A percentile compares a stretch with the other conserved stretches of the same genome.
Evolutionary conservation across 1,284 basidiomycete genomes (phyloP).

Genomic region (Nidula niveotomentosa): DNA sequence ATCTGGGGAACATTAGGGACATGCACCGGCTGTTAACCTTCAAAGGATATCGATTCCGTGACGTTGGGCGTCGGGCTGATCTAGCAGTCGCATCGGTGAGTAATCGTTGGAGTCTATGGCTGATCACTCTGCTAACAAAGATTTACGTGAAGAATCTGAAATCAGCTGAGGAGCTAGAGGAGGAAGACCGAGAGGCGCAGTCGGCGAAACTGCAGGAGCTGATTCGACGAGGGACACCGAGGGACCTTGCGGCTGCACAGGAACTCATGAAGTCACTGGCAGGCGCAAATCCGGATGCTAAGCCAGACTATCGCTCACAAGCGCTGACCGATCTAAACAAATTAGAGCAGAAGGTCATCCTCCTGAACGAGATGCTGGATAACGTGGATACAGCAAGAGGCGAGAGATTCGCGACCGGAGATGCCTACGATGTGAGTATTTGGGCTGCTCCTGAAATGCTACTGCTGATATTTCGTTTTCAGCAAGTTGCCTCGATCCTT

Average conservation of each 20-base stretch:
- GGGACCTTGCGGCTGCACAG: conserved; percentile 94
- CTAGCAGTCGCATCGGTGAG: conserved; percentile 49
- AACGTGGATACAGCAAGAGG: conserved; percentile 76
- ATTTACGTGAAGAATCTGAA: conserved; percentile 71
- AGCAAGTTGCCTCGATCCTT: conserved; percentile 92
- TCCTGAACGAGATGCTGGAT: conserved; percentile 96
- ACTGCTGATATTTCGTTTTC: conserved; percentile 6
- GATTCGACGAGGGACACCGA: conserved; percentile 93
- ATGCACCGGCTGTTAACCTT: conserved; percentile 96
- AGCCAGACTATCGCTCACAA: conserved; percentile 91
- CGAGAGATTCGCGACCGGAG: conserved; percentile 82
- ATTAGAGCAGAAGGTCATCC: conserved; percentile 90
- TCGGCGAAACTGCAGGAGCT: conserved; percentile 98
- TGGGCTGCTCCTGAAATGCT: neutral
- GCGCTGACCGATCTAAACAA: conserved; percentile 91
- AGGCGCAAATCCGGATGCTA: conserved; percentile 93
- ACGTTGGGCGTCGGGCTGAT: conserved; percentile 42
- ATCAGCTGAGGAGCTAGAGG: conserved; percentile 94
- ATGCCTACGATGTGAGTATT: conserved; percentile 85
- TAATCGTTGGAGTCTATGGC: conserved; percentile 4
- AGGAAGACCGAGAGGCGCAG: conserved; percentile 94
- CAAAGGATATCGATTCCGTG: conserved; percentile 95
- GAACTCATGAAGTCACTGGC: conserved; percentile 97
- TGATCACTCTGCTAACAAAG: conserved; percentile 3
- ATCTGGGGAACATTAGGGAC: conserved; percentile 95